A percentile compares a stretch with the other conserved stretches of the same genome.
Evolutionary conservation across 805 yeast species (phyloP).

Genomic region (Wickerhamomyces hampshirensis): DNA sequence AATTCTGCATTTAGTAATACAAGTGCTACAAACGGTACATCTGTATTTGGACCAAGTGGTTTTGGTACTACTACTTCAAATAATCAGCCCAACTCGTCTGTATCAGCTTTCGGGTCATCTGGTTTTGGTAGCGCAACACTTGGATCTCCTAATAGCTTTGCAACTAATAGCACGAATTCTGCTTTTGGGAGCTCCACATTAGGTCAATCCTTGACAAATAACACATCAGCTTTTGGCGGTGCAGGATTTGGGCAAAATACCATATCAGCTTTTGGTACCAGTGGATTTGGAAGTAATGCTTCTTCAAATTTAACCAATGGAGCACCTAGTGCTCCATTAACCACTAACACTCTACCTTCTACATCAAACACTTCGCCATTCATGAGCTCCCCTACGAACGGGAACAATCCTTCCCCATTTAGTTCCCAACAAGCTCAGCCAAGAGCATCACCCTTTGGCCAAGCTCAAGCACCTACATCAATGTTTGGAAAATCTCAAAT

Average conservation of each 20-base stretch:
- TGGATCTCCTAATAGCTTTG: slow-evolving; percentile 16
- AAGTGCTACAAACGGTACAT: slow-evolving; percentile 1
- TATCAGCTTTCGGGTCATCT: slow-evolving; percentile 17
- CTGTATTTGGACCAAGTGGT: slow-evolving; percentile 8
- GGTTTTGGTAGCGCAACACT: slow-evolving; percentile 14
- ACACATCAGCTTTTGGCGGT: slow-evolving; percentile 5
- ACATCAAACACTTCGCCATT: slow-evolving; percentile 13
- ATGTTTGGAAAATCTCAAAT: slow-evolving; percentile 3
- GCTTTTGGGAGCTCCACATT: slow-evolving; percentile 22
- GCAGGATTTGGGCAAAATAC: slow-evolving; percentile 1
- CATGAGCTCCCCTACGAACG: no score
- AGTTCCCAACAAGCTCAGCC: slow-evolving; percentile 12
- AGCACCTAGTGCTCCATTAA: slow-evolving; percentile 4
- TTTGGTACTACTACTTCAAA: slow-evolving; percentile 6
- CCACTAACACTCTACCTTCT: not conserved
- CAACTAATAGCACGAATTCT: slow-evolving; percentile 5
- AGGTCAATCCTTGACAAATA: slow-evolving; percentile 8
- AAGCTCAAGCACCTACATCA: slow-evolving; percentile 2
- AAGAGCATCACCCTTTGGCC: slow-evolving; percentile 8
- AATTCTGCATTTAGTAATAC: not conserved
- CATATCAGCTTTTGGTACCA: not conserved
- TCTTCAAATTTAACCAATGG: no score
- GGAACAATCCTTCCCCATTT: slow-evolving; percentile 25
- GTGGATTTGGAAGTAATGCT: no score
- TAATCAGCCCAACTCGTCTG: slow-evolving; percentile 7